A percentile compares a stretch with the other conserved stretches of the same genome.
Conservation (phyloP, 305 asterid genomes). For the Striga hermonthica region DNA sequence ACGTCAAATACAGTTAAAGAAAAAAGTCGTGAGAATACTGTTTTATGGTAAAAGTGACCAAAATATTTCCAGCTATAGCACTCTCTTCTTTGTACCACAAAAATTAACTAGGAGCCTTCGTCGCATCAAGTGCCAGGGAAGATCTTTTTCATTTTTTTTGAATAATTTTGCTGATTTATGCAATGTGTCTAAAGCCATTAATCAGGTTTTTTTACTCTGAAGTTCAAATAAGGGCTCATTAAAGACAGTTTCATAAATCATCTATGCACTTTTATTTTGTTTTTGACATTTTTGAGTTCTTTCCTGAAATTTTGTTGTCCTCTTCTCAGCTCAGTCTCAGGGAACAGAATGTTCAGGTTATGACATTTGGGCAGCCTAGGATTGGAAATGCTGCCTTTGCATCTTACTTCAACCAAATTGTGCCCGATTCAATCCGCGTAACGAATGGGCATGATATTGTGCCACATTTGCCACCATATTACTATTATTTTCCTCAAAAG, state of each 20-base stretch:
- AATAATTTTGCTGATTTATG: not conserved
- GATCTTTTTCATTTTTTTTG: not conserved
- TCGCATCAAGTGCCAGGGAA: not conserved
- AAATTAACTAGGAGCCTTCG: not conserved
- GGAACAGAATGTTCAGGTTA: slow-evolving; percentile 63
- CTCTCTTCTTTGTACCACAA: too few relatives aligned
- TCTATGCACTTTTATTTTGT: slow-evolving; percentile 10
- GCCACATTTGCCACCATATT: slow-evolving; percentile 98
- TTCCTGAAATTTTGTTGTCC: slow-evolving; percentile 18
- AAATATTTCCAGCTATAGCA: not conserved
- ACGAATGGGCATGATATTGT: slow-evolving; percentile 85
- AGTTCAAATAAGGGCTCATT: not conserved
- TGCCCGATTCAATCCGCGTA: slow-evolving; percentile 80
- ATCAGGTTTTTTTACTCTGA: slow-evolving; percentile 13
- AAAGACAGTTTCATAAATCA: slow-evolving; percentile 3
- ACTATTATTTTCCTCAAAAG: slow-evolving; percentile 57
- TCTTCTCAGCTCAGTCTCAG: slow-evolving; percentile 62
- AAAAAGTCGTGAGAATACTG: not conserved
- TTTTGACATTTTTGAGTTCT: slow-evolving; percentile 2
- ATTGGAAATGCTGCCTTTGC: slow-evolving; percentile 87
- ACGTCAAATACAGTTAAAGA: not conserved
- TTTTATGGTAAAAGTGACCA: slow-evolving; percentile 1
- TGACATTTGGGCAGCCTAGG: slow-evolving; percentile 98
- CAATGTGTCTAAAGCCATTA: not conserved
- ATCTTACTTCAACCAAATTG: slow-evolving; percentile 57